Evolutionary conservation across 2,329 filamentous ascomycete genomes (phyloP).

Genomic region (Fusarium continuum): DNA sequence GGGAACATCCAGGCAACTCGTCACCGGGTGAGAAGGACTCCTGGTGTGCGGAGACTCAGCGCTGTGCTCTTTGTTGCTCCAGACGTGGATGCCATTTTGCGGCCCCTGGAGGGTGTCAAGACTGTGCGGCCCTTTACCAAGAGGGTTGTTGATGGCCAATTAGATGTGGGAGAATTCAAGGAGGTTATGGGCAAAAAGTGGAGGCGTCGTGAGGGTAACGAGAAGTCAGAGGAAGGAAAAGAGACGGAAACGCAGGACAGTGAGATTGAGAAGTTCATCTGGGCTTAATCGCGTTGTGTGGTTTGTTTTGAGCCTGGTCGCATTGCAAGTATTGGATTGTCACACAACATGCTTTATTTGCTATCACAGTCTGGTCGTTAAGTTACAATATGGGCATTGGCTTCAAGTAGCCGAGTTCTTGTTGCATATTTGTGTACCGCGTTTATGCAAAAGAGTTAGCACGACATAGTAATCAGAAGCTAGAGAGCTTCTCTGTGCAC

Average conservation of each 20-base stretch:
- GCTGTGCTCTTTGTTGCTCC: not conserved
- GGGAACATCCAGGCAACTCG: not conserved
- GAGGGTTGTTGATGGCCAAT: not conserved
- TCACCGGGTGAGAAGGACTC: not conserved
- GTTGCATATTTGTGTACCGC: too few species aligned
- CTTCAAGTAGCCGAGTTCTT: too few species aligned
- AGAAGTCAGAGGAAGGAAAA: not conserved
- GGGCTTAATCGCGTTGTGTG: not conserved
- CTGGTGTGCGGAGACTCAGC: not conserved
- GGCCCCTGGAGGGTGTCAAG: not conserved
- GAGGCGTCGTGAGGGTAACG: not conserved
- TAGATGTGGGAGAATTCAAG: not conserved
- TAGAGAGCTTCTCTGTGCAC: too few species aligned
- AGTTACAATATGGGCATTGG: not conserved
- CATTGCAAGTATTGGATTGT: not conserved
- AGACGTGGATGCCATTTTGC: not conserved
- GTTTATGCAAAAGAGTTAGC: too few species aligned
- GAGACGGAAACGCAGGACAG: not conserved
- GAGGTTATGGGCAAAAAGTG: constrained; percentile 1
- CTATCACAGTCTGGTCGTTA: too few species aligned
- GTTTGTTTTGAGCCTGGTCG: not conserved
- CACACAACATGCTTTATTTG: too few species aligned
- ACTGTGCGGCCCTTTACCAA: not conserved
- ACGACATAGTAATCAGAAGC: too few species aligned
- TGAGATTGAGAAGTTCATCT: not conserved